These are phyloP conservation scores for Przewalskia tangutica DNA, from an alignment of 257 asterid genomes.

Conservation along the genomic window DNA sequence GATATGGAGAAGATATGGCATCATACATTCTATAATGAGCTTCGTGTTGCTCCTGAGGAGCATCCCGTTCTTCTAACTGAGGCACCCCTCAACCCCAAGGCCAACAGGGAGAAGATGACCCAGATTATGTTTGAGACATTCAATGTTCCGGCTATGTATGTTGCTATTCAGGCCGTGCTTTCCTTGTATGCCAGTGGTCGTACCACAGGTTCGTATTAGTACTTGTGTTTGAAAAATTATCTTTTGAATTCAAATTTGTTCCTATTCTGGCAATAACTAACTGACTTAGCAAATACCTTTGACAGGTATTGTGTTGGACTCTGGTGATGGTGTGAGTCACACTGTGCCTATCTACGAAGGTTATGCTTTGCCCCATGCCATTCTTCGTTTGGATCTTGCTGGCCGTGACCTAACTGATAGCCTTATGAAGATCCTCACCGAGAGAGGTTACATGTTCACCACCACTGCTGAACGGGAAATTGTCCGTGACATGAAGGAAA, in stretches of 20 bases:
- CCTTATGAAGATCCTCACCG: conserved; percentile 37
- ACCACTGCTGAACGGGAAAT: not conserved
- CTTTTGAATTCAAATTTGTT: too few species aligned
- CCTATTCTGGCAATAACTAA: not conserved
- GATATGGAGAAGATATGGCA: not conserved
- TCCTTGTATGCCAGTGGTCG: not conserved
- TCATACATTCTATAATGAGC: not conserved
- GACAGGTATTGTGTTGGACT: not conserved
- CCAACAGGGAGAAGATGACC: not conserved
- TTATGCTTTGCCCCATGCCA: conserved; percentile 38
- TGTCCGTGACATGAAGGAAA: not conserved
- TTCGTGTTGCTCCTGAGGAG: not conserved
- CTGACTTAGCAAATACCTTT: not conserved
- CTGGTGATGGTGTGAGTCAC: not conserved
- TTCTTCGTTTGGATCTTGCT: conserved; percentile 37
- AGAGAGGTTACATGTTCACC: conserved; percentile 25
- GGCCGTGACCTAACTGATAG: conserved; percentile 37
- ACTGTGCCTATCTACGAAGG: conserved; percentile 10
- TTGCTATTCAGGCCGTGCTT: not conserved
- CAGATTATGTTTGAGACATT: not conserved
- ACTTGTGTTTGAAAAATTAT: not conserved
- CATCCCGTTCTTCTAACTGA: not conserved
- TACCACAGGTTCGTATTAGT: not conserved
- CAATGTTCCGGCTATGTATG: not conserved
- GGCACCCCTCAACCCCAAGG: not conserved